Percentiles rank a stretch among this genome's conserved stretches.
Evolutionary conservation across 768 basidiomycete genomes (phyloP).

Genomic region (Lactifluus hygrophoroides): DNA sequence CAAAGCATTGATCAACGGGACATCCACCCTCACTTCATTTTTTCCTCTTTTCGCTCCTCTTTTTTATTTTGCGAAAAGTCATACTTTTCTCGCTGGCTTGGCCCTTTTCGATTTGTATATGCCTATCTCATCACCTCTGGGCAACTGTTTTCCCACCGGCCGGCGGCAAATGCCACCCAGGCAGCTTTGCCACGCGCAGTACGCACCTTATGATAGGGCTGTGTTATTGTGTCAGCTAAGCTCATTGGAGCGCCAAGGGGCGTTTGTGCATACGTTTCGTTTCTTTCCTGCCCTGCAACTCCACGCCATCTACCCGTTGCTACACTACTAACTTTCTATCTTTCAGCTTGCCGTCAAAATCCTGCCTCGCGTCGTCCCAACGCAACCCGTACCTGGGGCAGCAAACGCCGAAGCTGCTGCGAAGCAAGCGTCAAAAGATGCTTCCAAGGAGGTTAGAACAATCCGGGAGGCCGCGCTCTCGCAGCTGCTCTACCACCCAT

Average conservation of each 20-base stretch:
- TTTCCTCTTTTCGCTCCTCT: not conserved
- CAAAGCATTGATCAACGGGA: not conserved
- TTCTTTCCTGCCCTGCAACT: not conserved
- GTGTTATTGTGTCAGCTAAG: slow-evolving; percentile 3
- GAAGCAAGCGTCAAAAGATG: slow-evolving; percentile 81
- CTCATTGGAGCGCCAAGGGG: not conserved
- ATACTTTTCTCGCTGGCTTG: not conserved
- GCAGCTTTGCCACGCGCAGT: not conserved
- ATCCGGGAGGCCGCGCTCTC: slow-evolving; percentile 93
- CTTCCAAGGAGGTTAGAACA: slow-evolving; percentile 93
- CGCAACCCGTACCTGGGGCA: slow-evolving; percentile 40
- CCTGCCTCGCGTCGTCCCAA: slow-evolving; percentile 75
- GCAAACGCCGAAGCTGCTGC: slow-evolving; percentile 49
- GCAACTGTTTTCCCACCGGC: not conserved
- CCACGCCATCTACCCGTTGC: not conserved
- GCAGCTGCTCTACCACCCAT: slow-evolving; percentile 94
- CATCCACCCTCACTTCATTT: not conserved
- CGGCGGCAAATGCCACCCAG: not conserved
- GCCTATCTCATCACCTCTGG: not conserved
- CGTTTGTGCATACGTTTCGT: not conserved
- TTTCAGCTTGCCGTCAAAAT: slow-evolving; percentile 96
- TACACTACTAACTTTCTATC: not conserved
- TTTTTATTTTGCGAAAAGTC: not conserved
- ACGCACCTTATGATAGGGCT: not conserved
- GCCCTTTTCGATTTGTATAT: not conserved